Evolutionary conservation across 805 yeast species (phyloP).

Genomic region (Candida tallmaniae): DNA sequence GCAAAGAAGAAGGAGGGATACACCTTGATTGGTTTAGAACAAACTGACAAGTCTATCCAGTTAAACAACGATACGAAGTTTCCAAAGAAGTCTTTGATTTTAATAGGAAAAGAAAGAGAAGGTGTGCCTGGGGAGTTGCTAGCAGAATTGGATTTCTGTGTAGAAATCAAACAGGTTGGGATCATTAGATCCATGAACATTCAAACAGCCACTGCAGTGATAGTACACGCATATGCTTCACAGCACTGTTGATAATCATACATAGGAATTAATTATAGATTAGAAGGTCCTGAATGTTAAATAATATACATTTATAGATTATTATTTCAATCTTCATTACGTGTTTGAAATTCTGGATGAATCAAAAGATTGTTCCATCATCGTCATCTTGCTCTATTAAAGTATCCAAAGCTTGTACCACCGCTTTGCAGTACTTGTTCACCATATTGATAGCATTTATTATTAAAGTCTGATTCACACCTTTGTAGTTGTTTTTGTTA

Average conservation of each 20-base stretch:
- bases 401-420: constrained; percentile 54
- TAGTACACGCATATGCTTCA: constrained; percentile 82
- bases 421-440: constrained; percentile 54
- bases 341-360: too few relatives aligned
- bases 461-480: constrained; percentile 46
- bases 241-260: constrained; percentile 48
- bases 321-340: too few relatives aligned
- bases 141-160: constrained; percentile 78
- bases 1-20: constrained; percentile 70
- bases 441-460: constrained; percentile 55
- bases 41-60: constrained; percentile 83
- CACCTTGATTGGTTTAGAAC: constrained; percentile 85
- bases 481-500: constrained; percentile 45
- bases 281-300: too few relatives aligned
- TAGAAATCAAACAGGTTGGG: constrained; percentile 89
- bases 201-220: constrained; percentile 93
- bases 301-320: constrained; percentile 3
- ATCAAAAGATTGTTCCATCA: constrained; percentile 24
- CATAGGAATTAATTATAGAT: too few relatives aligned
- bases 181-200: constrained; percentile 93
- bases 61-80: constrained; percentile 60
- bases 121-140: constrained; percentile 87
- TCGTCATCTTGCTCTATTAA: constrained; percentile 39
- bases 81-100: constrained; percentile 72
- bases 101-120: constrained; percentile 83